A percentile compares a stretch with the other conserved stretches of the same genome.
These are phyloP conservation scores for Letharia columbiana DNA, from an alignment of 495 filamentous ascomycete genomes.

Conservation along the genomic window DNA sequence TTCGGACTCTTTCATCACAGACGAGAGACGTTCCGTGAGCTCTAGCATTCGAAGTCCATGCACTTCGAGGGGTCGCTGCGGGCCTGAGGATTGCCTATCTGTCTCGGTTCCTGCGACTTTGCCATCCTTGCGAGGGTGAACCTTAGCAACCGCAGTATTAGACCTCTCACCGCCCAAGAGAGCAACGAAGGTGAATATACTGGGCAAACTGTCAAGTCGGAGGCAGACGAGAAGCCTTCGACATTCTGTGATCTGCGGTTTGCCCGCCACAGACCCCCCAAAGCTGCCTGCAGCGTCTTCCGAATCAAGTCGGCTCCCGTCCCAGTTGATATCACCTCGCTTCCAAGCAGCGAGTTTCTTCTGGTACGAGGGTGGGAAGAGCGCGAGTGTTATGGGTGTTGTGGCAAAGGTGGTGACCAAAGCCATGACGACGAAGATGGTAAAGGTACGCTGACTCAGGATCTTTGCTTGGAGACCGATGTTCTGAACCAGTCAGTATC, in stretches of 20 bases:
- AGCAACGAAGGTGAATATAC: slow-evolving; percentile 74
- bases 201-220: slow-evolving; percentile 82
- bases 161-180: slow-evolving; percentile 54
- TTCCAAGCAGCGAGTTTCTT: slow-evolving; percentile 86
- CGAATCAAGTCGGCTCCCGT: slow-evolving; percentile 50
- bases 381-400: slow-evolving; percentile 64
- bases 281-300: slow-evolving; percentile 31
- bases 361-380: slow-evolving; percentile 89
- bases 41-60: slow-evolving; percentile 81
- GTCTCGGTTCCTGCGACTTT: slow-evolving; percentile 16
- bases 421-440: slow-evolving; percentile 98
- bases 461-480: slow-evolving; percentile 91
- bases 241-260: slow-evolving; percentile 31
- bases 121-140: slow-evolving; percentile 33
- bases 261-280: slow-evolving; percentile 32
- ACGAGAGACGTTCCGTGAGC: slow-evolving; percentile 85
- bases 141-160: slow-evolving; percentile 33
- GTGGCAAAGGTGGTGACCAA: slow-evolving; percentile 87
- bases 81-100: slow-evolving; percentile 15
- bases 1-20: slow-evolving; percentile 90
- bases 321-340: slow-evolving; percentile 89
- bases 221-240: slow-evolving; percentile 56
- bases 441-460: slow-evolving; percentile 79
- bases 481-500: slow-evolving; percentile 48
- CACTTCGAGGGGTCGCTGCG: slow-evolving; percentile 58